These are phyloP conservation scores for Artemisia annua DNA, from an alignment of 129 eudicot genomes.

Conservation along the genomic window DNA sequence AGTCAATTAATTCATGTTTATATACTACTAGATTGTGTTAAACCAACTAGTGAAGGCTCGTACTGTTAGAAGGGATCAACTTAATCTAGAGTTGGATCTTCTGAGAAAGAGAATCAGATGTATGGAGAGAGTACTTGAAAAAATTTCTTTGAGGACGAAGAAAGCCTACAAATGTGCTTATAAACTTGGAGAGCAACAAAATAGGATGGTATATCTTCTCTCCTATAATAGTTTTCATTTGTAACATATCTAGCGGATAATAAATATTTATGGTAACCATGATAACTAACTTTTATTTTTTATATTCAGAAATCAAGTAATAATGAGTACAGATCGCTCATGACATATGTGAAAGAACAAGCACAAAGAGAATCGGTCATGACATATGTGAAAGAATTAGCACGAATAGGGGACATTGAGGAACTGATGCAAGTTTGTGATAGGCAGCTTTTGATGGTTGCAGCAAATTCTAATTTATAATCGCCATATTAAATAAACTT, in stretches of 20 bases:
- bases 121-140: slow-evolving; percentile 10
- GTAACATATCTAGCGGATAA: no score
- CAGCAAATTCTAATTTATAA: no score
- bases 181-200: not conserved
- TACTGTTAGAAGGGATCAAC: not conserved
- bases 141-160: not conserved
- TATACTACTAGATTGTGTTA: not conserved
- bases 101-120: slow-evolving; percentile 9
- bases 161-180: slow-evolving; percentile 4
- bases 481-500: no score
- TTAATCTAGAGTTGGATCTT: not conserved
- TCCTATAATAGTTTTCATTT: not conserved
- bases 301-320: not conserved
- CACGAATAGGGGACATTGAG: not conserved
- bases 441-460: no score
- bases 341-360: slow-evolving; percentile 1
- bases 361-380: not conserved
- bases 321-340: not conserved
- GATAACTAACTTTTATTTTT: not conserved
- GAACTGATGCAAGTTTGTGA: not conserved
- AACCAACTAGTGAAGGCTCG: not conserved
- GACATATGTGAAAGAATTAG: not conserved
- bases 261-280: no score
- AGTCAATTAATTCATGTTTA: not conserved
- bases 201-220: not conserved